Conservation (phyloP, 345 rosid species). For the Jatropha curcas region DNA sequence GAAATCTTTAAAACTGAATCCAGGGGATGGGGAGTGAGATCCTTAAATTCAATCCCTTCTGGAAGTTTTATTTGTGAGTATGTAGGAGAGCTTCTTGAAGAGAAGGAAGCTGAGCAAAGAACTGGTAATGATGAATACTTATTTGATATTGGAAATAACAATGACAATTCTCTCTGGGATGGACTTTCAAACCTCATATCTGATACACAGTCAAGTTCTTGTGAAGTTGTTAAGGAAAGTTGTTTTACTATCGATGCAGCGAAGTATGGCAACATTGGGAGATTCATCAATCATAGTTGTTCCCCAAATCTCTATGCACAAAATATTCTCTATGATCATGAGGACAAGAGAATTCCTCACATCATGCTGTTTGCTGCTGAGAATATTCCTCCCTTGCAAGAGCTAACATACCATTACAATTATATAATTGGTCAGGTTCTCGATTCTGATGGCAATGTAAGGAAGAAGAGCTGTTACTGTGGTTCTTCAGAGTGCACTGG, state of each 20-base stretch:
- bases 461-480: constrained; percentile 67
- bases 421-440: constrained; percentile 61
- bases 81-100: constrained; percentile 76
- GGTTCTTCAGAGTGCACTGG: constrained; percentile 77
- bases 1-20: constrained; percentile 80
- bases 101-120: constrained; percentile 67
- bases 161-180: constrained; percentile 42
- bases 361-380: constrained; percentile 84
- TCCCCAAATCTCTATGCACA: constrained; percentile 94
- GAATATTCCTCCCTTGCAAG: constrained; percentile 88
- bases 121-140: constrained; percentile 76
- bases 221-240: constrained; percentile 36
- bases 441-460: constrained; percentile 68
- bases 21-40: constrained; percentile 96
- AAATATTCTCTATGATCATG: constrained; percentile 75
- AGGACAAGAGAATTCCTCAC: constrained; percentile 73
- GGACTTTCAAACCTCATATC: constrained; percentile 52
- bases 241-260: constrained; percentile 90
- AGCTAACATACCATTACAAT: constrained; percentile 79
- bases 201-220: constrained; percentile 32
- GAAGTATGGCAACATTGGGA: constrained; percentile 62
- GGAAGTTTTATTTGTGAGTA: constrained; percentile 94
- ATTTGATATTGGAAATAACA: constrained; percentile 64
- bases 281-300: constrained; percentile 91
- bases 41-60: constrained; percentile 62